These are phyloP conservation scores for Kazachstania psychrophila DNA, from an alignment of 805 yeast species.

Conservation along the genomic window DNA sequence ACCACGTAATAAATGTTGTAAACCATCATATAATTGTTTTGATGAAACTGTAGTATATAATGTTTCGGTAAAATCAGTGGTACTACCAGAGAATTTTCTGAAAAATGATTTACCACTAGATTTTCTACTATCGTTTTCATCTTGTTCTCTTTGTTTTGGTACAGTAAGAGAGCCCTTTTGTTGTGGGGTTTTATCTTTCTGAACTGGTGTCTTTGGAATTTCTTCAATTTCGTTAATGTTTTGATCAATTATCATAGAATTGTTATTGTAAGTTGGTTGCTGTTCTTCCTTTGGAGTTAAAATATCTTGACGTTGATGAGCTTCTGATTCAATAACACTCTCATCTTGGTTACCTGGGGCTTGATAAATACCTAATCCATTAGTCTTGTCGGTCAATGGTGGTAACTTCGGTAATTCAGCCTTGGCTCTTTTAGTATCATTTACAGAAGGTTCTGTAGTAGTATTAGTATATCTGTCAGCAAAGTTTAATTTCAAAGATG, in stretches of 20 bases:
- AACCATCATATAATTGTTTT: constrained; percentile 54
- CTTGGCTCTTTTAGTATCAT: background rate
- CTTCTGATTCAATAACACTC: background rate
- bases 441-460: background rate
- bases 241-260: background rate
- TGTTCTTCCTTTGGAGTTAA: too few relatives aligned
- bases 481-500: constrained; percentile 30
- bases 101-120: constrained; percentile 24
- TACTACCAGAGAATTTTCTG: constrained; percentile 27
- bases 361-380: constrained; percentile 26
- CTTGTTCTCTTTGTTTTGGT: constrained; percentile 10
- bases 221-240: background rate
- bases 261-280: too few relatives aligned
- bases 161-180: constrained; percentile 6
- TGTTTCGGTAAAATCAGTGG: constrained; percentile 1
- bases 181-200: constrained; percentile 2
- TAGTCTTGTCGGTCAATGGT: constrained; percentile 18
- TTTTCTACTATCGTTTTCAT: constrained; percentile 4
- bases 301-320: too few relatives aligned
- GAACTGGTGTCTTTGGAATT: background rate
- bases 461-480: constrained; percentile 31
- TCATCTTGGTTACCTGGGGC: constrained; percentile 8
- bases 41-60: constrained; percentile 29
- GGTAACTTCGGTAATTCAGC: constrained; percentile 25
- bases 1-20: constrained; percentile 49